Percentiles rank a stretch among this genome's conserved stretches.
These are phyloP conservation scores for Sphaerulina musiva DNA, from an alignment of 2,329 filamentous ascomycete species.

Conservation along the genomic window DNA sequence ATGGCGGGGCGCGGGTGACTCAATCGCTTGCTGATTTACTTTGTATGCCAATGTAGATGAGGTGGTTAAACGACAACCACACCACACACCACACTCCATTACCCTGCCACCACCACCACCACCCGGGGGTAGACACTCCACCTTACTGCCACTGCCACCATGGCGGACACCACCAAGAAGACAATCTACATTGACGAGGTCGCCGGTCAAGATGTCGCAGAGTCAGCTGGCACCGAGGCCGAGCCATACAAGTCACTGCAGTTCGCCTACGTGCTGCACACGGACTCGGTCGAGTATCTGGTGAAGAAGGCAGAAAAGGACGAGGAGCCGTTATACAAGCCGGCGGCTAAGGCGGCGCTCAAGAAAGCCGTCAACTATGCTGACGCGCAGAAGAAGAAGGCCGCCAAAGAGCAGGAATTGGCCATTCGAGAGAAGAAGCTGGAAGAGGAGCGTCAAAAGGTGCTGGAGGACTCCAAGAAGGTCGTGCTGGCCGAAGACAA, in stretches of 20 bases:
- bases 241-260: constrained; percentile 76
- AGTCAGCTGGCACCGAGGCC: constrained; percentile 61
- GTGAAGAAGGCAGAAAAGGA: constrained; percentile 60
- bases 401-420: constrained; percentile 66
- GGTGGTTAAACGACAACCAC: no score
- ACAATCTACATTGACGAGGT: constrained; percentile 75
- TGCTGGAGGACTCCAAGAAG: constrained; percentile 78
- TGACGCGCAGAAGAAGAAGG: constrained; percentile 76
- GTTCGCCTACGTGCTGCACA: constrained; percentile 67
- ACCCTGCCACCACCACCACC: background rate
- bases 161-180: constrained; percentile 31
- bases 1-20: no score
- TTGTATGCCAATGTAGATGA: no score
- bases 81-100: no score
- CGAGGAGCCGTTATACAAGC: constrained; percentile 68
- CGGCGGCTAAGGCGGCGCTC: constrained; percentile 71
- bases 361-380: constrained; percentile 76
- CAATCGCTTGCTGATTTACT: no score
- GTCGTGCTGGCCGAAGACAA: constrained; percentile 63
- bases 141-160: constrained; percentile 7
- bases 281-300: constrained; percentile 57
- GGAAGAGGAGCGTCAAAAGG: constrained; percentile 60
- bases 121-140: background rate
- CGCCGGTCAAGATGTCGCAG: constrained; percentile 57
- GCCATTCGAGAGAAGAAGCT: constrained; percentile 67